Evolutionary conservation across 371 early-diverging fungal species (phyloP), one percentile per base, ranked within the genome.

Genomic region (Chytridium lagenaria): DNA sequence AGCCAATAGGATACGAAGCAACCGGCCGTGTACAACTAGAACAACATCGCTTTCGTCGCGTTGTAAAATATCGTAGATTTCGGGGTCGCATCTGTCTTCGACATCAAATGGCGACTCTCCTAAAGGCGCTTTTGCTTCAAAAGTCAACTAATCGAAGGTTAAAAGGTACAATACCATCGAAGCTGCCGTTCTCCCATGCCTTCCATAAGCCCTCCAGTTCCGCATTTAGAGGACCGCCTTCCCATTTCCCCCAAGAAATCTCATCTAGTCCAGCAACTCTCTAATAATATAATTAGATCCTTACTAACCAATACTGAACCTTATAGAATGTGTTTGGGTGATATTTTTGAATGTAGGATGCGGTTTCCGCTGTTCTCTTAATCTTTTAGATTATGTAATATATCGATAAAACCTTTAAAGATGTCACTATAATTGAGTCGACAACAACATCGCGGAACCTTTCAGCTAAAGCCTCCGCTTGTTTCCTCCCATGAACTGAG

Each of bases 161-260:
- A n/a, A n/a, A n/a, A n/a, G n/a, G n/a, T n/a, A n/a, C n/a, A n/a
- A n/a, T n/a, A n/a, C n/a, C n/a, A n/a, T n/a, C n/a, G n/a, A n/a
- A n/a, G n/a, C n/a, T n/a, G n/a, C n/a, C n/a, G n/a, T n/a, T n/a
- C n/a, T n/a, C n/a, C n/a, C n/a, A n/a, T n/a, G n/a, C n/a, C n/a
- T n/a, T n/a, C n/a, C n/a, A n/a, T n/a, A 81, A 69, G 16, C 67
- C 37, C 22, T 55, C 31, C 5, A 85, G 37, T 5, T 34, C 51
- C 22, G 74, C 67, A 5, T 50, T 64, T 1, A 51, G 34, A 2
- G 34, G 40, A 16, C 39, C 57, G 1, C 84, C 85, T 51, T 85
- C 85, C 71, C 77, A 80, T 19, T 67, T 78, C 15, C 85, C 85
- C 85, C 85, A 85, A 2, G 69, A 69, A 26, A 85, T 83, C 68